A percentile compares a stretch with the other conserved stretches of the same genome.
Evolutionary conservation across 768 basidiomycete species (phyloP).

Genomic region (Tylopilus vinaceipallidus): DNA sequence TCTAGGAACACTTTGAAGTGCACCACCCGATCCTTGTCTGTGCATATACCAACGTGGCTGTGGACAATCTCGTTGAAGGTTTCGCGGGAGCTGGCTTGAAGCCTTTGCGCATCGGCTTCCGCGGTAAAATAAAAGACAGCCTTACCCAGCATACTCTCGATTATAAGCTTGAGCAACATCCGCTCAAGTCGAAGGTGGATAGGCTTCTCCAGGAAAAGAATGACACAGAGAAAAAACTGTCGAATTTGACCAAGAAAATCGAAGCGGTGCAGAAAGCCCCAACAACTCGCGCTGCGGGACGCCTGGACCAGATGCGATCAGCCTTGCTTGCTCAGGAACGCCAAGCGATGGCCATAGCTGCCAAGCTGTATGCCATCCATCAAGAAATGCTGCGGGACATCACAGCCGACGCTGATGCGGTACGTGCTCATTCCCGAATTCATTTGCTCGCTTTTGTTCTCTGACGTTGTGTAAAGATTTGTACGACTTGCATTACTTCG

Average conservation of each 20-base stretch:
- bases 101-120: conserved; percentile 74
- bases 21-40: conserved; percentile 86
- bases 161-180: conserved; percentile 59
- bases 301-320: conserved; percentile 31
- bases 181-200: conserved; percentile 45
- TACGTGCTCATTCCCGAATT: conserved; percentile 36
- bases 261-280: conserved; percentile 17
- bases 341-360: conserved; percentile 33
- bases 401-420: conserved; percentile 68
- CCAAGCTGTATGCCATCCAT: conserved; percentile 52
- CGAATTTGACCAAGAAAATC: conserved; percentile 28
- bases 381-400: conserved; percentile 65
- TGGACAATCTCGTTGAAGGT: conserved; percentile 86
- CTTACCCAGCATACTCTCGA: conserved; percentile 62
- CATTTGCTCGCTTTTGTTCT: not conserved
- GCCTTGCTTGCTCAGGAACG: conserved; percentile 28
- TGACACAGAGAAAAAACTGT: conserved; percentile 22
- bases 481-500: conserved; percentile 84
- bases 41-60: conserved; percentile 91
- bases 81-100: conserved; percentile 59
- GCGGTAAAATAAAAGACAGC: conserved; percentile 55
- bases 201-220: conserved; percentile 40
- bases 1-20: conserved; percentile 73
- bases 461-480: conserved; percentile 52
- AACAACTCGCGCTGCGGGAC: conserved; percentile 12